Evolutionary conservation across 73 alveolate genomes (phyloP), one percentile per base, ranked within the genome.

Genomic region (Durusdinium trenchii): DNA sequence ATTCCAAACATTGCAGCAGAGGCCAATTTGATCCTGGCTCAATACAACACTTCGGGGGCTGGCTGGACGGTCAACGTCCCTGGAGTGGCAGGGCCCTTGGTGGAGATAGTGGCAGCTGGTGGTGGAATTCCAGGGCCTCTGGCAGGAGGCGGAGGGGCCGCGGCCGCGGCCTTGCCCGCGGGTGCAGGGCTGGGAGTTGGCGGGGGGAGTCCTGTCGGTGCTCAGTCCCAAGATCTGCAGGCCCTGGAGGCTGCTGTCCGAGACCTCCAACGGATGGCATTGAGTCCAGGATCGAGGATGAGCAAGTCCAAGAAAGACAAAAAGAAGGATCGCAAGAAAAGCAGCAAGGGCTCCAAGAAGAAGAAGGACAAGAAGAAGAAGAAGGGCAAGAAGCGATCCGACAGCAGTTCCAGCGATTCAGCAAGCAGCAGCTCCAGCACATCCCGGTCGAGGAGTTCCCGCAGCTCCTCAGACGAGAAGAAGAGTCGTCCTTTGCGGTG

Each of bases 181-280:
- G 96, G 26, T 7, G 96, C 54, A 35, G 96, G 86, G 85, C 96
- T 89, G 96, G 96, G 96, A 14, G 32, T n/a, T 23, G 96, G 50
- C 14, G 43, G 54, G 14, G 86, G 96, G 0, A 42, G 67, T 6
- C 42, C 7, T 5, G 52, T 20, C n/a, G 46, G 57, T 42, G 28
- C 85, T 0, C 7, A 30, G 26, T 51, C 60, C 18, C 42, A 32
- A 47, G 73, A 89, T 1, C 6, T 89, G 43, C 14, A 60, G 83
- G 83, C 83, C 18, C 3, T 86, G 28, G 95, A 86, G 48, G 95
- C 83, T 2, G 95, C 95, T 0, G 50, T 86, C 6, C 62, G 40
- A 30, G 83, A 86, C 83, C 23, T 86, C 30, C 83, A 86, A 45
- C 30, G 52, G n/a, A 20, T 81, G 62, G 91, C 91, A 3, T 26